Evolutionary conservation across 2,329 filamentous ascomycete genomes (phyloP), one percentile per base, ranked within the genome.

Genomic region (Trichoderma simmonsii): DNA sequence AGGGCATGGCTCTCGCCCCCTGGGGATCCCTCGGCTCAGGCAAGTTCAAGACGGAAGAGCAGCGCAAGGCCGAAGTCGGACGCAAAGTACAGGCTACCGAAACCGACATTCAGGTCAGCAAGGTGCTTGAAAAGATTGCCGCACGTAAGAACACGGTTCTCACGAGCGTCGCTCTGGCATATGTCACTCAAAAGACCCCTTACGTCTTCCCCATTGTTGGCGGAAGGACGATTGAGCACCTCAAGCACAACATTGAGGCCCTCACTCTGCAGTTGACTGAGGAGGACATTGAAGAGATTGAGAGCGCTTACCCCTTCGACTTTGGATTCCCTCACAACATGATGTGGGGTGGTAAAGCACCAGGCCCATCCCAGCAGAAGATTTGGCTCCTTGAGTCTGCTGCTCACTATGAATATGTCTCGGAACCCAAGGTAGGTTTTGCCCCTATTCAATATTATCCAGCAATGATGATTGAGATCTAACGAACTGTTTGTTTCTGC

Each of bases 171-270:
- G 92, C 92, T 9, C 81, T 94, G 28, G 92, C 92, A 2, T 94
- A 94, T 77, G 89, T 94, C 15, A 87, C 92, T 85, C 86, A 89
- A 74, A 93, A 94, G 82, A 84, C 90, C 0, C 88, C 91, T 0
- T 89, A 93, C 76, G 90, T 94, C 14, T 93, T 93, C 77, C 92
- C 92, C 1, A 89, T 94, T 54, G 84, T 93, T 5, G 92, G 92
- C 12, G 90, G 90, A 0, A 86, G 91, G 12, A 93, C 90, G 75
- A 80, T 92, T 11, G 88, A 91, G 64, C 91, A 94, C 77, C 82
- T 95, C 54, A 87, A 90, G 77, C 86, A 85, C 71, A 94, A 93
- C 76, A 91, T 94, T 74, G 87, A 91, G 76, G 90, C 91, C 0
- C 83, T 95, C 48, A 85, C 83, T 1, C 82, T 94, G 56, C 81